These are phyloP conservation scores for Leptographium flavum DNA, from an alignment of 2,329 filamentous ascomycete genomes.

Conservation along the genomic window DNA sequence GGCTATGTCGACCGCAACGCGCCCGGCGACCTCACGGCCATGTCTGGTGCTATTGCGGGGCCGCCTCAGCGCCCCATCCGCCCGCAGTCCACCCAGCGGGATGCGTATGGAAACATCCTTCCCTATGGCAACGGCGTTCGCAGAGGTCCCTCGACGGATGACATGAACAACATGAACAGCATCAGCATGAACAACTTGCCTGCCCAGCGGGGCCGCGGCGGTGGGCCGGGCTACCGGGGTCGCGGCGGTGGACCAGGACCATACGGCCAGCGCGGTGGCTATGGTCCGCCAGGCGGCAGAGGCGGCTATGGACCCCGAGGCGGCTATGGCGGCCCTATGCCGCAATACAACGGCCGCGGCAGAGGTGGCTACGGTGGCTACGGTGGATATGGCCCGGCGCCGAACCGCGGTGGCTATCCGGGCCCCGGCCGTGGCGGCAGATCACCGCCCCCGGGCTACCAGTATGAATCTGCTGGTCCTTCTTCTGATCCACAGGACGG, in stretches of 20 bases:
- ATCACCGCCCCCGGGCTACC: conserved; percentile 30
- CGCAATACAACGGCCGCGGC: conserved; percentile 10
- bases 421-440: conserved; percentile 23
- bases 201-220: conserved; percentile 33
- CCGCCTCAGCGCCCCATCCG: conserved; percentile 11
- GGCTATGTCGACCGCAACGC: neutral
- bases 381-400: neutral
- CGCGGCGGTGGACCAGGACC: conserved; percentile 32
- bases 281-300: conserved; percentile 25
- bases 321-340: conserved; percentile 19
- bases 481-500: conserved; percentile 23
- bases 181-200: conserved; percentile 23
- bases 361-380: neutral
- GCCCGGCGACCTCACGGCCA: conserved; percentile 12
- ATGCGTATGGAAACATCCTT: conserved; percentile 52
- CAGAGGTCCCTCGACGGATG: conserved; percentile 31
- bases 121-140: conserved; percentile 37
- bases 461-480: conserved; percentile 21
- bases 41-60: conserved; percentile 14
- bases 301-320: conserved; percentile 22
- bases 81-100: conserved; percentile 25
- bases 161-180: conserved; percentile 18
- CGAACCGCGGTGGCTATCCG: neutral
- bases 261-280: conserved; percentile 33
- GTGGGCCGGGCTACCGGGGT: conserved; percentile 28